Evolutionary conservation across 1,139 yeast species (phyloP).

Genomic region (Candida tetrigidarum): DNA sequence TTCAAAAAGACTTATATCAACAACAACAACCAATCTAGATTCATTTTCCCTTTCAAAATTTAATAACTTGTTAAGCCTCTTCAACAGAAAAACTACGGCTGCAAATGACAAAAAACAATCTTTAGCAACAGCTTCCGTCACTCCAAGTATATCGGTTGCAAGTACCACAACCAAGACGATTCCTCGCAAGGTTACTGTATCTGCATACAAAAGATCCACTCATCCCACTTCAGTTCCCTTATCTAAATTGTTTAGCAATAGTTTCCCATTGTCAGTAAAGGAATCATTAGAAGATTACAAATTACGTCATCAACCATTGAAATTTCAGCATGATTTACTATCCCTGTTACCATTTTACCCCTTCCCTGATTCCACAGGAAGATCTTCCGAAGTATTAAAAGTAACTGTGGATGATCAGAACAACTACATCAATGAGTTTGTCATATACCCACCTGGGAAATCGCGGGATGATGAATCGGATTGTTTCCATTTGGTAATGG

Average conservation of each 20-base stretch:
- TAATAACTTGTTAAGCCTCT: conserved; percentile 4
- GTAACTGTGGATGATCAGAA: conserved; percentile 44
- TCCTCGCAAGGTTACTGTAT: background rate
- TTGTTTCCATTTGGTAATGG: conserved; percentile 60
- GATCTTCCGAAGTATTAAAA: conserved; percentile 36
- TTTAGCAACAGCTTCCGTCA: background rate
- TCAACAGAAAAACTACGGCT: background rate
- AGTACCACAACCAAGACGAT: background rate
- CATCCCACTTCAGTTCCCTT: conserved; percentile 69
- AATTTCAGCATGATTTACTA: conserved; percentile 58
- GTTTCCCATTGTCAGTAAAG: conserved; percentile 59
- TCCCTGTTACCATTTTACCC: conserved; percentile 46
- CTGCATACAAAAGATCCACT: conserved; percentile 50
- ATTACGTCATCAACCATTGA: conserved; percentile 41
- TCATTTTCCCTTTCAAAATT: conserved; percentile 7
- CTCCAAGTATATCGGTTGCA: background rate
- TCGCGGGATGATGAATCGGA: conserved; percentile 25
- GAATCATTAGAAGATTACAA: conserved; percentile 58
- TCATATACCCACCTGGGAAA: conserved; percentile 51
- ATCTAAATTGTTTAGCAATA: conserved; percentile 49
- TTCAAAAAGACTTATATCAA: conserved; percentile 5
- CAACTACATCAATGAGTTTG: conserved; percentile 65
- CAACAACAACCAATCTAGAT: conserved; percentile 1
- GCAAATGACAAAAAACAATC: background rate
- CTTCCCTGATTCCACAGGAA: conserved; percentile 31